phyloP scores from a whole-genome alignment of 2,329 filamentous ascomycete species.

The Sarocladium brachiariae region DNA sequence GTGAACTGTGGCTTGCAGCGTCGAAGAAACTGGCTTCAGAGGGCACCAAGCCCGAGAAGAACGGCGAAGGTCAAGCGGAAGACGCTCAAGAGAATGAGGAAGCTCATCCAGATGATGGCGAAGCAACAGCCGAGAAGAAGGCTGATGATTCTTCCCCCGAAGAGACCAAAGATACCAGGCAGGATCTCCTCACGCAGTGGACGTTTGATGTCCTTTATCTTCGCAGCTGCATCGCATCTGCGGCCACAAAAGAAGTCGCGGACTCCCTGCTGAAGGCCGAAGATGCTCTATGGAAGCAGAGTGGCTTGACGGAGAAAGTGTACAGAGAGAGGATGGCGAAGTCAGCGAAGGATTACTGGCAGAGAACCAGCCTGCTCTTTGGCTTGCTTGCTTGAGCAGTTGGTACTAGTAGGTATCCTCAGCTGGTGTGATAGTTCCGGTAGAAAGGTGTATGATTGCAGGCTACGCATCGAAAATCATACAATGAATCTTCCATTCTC shows the following conservation, averaged over 20 bases:
- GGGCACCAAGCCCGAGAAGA: conserved; percentile 7
- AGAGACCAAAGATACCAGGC: not conserved
- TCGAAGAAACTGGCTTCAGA: conserved; percentile 3
- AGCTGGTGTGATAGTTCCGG: no score
- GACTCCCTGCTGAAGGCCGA: conserved; percentile 37
- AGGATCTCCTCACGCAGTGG: conserved; percentile 51
- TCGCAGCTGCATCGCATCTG: conserved; percentile 34
- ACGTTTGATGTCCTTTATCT: conserved; percentile 53
- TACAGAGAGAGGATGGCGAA: conserved; percentile 50
- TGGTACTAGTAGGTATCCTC: no score
- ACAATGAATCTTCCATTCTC: not conserved
- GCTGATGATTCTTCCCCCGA: conserved; percentile 9
- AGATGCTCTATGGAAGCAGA: conserved; percentile 35
- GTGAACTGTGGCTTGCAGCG: conserved; percentile 33
- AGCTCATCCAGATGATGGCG: conserved; percentile 11
- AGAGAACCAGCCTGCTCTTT: conserved; percentile 74
- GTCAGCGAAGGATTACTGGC: conserved; percentile 71
- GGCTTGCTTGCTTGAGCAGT: conserved; percentile 53
- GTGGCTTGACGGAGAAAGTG: conserved; percentile 42
- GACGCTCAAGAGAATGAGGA: conserved; percentile 8
- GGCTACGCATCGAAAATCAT: not conserved
- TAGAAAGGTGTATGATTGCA: no score
- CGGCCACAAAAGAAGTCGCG: conserved; percentile 15
- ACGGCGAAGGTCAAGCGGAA: conserved; percentile 11
- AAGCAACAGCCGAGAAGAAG: conserved; percentile 12